Evolutionary conservation across 345 rosid genomes (phyloP), one percentile per base, ranked within the genome.

Genomic region (Bruguiera parviflora): DNA sequence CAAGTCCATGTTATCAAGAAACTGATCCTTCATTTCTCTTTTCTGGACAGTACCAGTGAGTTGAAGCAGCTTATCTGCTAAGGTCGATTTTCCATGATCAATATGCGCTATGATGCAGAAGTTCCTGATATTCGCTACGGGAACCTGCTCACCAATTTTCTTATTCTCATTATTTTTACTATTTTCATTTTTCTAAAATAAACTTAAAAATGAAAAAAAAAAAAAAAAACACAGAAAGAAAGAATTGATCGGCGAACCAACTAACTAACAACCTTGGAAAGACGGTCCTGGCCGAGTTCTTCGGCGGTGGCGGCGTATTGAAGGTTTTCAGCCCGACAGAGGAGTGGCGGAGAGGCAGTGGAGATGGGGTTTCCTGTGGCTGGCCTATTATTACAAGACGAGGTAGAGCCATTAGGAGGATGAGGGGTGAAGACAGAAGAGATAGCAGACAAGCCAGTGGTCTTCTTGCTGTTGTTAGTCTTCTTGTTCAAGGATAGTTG

Each of bases 1-100:
- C 83, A 95, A 90, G 75, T 95, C 99, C 97, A 95, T 95, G 67
- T 86, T 95, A 81, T 95, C 99, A 52, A 95, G 92, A 75, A 91
- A 95, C 86, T 95, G 99, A 2, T 88, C 96, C 86, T 95, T 89
- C 99, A 95, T 89, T 25, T 95, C 99, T 56, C 99, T 84, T 61
- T 78, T 85, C 81, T 91, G 90, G 3, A 95, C 97, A 37, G 99
- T 95, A 53, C 99, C 99, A 51, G 99, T 95, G 63, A 83, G 75
- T 67, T 95, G 96, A 72, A 95, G 97, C 83, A 95, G 75, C 78
- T 95, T 95, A 82, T 95, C 99, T 0, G 97, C 99, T 76, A 95
- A 79, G 22, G 99, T 92, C 0, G 97, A 95, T 65, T 95, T 95
- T 27, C 99, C 99, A 80, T 95, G 99, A 68, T 95, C 99, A 31